A percentile compares a stretch with the other conserved stretches of the same genome.
These are phyloP conservation scores for Phytopythium montanum DNA, from an alignment of 352 stramenopile genomes.

Conservation along the genomic window DNA sequence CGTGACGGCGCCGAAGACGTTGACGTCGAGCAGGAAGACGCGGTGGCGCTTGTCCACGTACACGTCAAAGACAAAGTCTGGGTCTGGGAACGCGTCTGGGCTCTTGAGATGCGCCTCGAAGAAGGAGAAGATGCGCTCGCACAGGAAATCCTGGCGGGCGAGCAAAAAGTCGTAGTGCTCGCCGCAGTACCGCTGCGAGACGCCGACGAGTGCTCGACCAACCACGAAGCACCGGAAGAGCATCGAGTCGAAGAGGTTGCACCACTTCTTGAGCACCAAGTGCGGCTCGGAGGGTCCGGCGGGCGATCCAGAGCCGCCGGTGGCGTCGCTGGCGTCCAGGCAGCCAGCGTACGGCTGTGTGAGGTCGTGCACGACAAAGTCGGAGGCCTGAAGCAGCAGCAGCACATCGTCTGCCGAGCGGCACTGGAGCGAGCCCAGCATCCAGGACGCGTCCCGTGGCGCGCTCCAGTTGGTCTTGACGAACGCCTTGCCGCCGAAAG, in stretches of 20 bases:
- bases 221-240: constrained; percentile 94
- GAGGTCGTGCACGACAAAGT: constrained; percentile 92
- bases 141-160: constrained; percentile 67
- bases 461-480: constrained; percentile 95
- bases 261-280: constrained; percentile 95
- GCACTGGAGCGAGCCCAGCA: constrained; percentile 81
- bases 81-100: constrained; percentile 46
- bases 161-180: constrained; percentile 91
- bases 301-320: constrained; percentile 1
- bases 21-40: constrained; percentile 94
- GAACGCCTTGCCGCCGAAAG: constrained; percentile 70
- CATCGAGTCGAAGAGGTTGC: constrained; percentile 94
- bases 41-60: constrained; percentile 93
- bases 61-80: constrained; percentile 91
- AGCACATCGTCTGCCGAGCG: constrained; percentile 81
- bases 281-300: constrained; percentile 24
- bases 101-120: constrained; percentile 48
- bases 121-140: constrained; percentile 63
- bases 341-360: constrained; percentile 80
- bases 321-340: background rate
- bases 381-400: constrained; percentile 74
- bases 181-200: constrained; percentile 90
- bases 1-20: constrained; percentile 91
- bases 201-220: constrained; percentile 67
- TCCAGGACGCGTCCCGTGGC: constrained; percentile 92